Evolutionary conservation across 2,329 filamentous ascomycete genomes (phyloP).

Genomic region (Ceratocystiopsis minuta): DNA sequence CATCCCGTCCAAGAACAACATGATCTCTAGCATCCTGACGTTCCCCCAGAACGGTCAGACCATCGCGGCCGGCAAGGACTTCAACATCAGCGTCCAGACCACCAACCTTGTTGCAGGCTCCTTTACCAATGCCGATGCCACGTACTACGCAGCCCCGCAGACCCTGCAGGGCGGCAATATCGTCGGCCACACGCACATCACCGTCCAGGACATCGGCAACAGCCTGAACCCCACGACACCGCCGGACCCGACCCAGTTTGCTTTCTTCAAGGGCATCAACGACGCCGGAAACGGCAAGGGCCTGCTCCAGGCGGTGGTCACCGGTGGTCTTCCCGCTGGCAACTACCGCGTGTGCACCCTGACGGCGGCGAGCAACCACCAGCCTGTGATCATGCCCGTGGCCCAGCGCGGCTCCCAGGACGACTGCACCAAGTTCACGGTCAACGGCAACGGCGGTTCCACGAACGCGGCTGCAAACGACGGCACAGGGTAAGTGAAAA

Average conservation of each 20-base stretch:
- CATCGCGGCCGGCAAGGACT: slow-evolving; percentile 28
- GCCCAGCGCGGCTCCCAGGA: slow-evolving; percentile 27
- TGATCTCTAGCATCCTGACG: slow-evolving; percentile 36
- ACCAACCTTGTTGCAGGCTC: slow-evolving; percentile 34
- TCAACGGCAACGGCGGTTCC: slow-evolving; percentile 13
- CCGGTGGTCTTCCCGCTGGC: slow-evolving; percentile 21
- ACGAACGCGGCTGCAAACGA: slow-evolving; percentile 14
- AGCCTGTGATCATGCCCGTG: slow-evolving; percentile 25
- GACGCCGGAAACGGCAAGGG: slow-evolving; percentile 21
- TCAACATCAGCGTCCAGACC: slow-evolving; percentile 33
- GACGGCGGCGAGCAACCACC: slow-evolving; percentile 23
- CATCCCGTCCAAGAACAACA: slow-evolving; percentile 33
- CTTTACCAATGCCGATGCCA: slow-evolving; percentile 40
- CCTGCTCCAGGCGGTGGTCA: slow-evolving; percentile 18
- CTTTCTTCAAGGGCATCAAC: slow-evolving; percentile 25
- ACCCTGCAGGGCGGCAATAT: slow-evolving; percentile 28
- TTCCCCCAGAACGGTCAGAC: slow-evolving; percentile 32
- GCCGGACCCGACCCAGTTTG: slow-evolving; percentile 29
- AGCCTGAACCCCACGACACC: slow-evolving; percentile 28
- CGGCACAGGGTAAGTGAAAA: slow-evolving; percentile 11
- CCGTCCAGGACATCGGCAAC: slow-evolving; percentile 35
- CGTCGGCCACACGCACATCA: slow-evolving; percentile 42
- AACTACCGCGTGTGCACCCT: slow-evolving; percentile 26
- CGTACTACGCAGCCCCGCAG: slow-evolving; percentile 43
- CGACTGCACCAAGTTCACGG: slow-evolving; percentile 25